Evolutionary conservation across 176 grass and related monocot genomes (phyloP).

Genomic region (Microstegium vimineum): DNA sequence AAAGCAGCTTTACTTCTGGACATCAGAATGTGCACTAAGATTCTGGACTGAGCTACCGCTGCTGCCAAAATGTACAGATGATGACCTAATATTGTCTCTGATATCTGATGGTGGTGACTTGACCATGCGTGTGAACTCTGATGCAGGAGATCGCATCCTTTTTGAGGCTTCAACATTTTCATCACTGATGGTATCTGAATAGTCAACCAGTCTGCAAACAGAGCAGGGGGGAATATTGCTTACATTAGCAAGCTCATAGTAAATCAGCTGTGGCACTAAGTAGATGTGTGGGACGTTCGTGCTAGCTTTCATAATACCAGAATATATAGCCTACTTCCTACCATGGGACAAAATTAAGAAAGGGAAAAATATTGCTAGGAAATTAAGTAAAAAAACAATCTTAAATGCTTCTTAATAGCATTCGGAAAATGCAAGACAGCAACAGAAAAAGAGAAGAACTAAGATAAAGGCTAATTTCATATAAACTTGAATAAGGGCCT

Average conservation of each 20-base stretch:
- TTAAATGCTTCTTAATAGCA: background rate
- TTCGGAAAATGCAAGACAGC: background rate
- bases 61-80: slow-evolving; percentile 31
- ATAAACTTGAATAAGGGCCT: slow-evolving; percentile 1
- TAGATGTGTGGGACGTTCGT: background rate
- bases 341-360: background rate
- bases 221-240: background rate
- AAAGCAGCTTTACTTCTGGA: slow-evolving; percentile 50
- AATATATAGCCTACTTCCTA: background rate
- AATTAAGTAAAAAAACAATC: background rate
- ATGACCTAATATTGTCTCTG: slow-evolving; percentile 12
- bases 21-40: slow-evolving; percentile 36
- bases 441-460: background rate
- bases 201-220: slow-evolving; percentile 40
- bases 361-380: background rate
- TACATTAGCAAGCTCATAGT: background rate
- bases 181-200: slow-evolving; percentile 42
- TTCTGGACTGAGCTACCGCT: slow-evolving; percentile 30
- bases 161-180: slow-evolving; percentile 54
- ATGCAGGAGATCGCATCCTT: slow-evolving; percentile 47
- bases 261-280: background rate
- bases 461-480: background rate
- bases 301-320: slow-evolving; percentile 27
- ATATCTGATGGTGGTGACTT: slow-evolving; percentile 32
- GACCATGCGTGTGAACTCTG: slow-evolving; percentile 33